Evolutionary conservation across 495 filamentous ascomycete genomes (phyloP).

Genomic region (Oidiodendron maius): DNA sequence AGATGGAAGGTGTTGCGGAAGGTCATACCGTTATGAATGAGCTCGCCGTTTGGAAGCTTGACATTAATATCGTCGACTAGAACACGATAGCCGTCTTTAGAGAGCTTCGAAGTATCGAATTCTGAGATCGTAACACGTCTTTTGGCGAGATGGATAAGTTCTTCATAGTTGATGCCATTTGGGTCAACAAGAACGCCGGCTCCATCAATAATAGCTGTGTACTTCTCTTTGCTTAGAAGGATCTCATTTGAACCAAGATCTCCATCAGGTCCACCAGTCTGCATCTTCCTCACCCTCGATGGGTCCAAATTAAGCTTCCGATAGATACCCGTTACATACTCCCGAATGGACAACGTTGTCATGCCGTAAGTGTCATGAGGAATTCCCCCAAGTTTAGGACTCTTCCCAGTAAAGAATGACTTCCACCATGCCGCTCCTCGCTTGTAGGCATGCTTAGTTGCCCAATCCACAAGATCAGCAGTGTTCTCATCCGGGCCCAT

Average conservation of each 20-base stretch:
- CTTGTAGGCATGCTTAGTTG: conserved; percentile 83
- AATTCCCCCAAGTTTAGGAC: conserved; percentile 90
- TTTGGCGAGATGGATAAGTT: conserved; percentile 80
- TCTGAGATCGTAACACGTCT: conserved; percentile 81
- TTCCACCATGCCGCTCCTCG: conserved; percentile 98
- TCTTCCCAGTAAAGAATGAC: conserved; percentile 99
- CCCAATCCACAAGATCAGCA: conserved; percentile 94
- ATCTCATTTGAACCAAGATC: conserved; percentile 98
- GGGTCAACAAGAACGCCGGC: conserved; percentile 93
- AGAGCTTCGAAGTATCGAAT: conserved; percentile 81
- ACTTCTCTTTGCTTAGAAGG: conserved; percentile 89
- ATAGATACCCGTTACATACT: conserved; percentile 94
- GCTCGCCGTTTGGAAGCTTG: conserved; percentile 77
- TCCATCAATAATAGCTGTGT: conserved; percentile 87
- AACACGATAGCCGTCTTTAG: conserved; percentile 80
- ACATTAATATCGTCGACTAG: conserved; percentile 86
- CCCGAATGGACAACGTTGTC: conserved; percentile 93
- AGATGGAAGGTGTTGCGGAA: conserved; percentile 98
- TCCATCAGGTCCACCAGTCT: conserved; percentile 95
- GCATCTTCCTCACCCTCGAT: conserved; percentile 78
- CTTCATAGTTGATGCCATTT: conserved; percentile 76
- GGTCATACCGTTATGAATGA: conserved; percentile 80
- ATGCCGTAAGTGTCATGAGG: conserved; percentile 97
- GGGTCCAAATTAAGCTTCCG: conserved; percentile 87
- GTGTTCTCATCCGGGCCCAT: conserved; percentile 99